phyloP scores from a whole-genome alignment of 2,329 filamentous ascomycete genomes.

The Fusarium pseudocircinatum region DNA sequence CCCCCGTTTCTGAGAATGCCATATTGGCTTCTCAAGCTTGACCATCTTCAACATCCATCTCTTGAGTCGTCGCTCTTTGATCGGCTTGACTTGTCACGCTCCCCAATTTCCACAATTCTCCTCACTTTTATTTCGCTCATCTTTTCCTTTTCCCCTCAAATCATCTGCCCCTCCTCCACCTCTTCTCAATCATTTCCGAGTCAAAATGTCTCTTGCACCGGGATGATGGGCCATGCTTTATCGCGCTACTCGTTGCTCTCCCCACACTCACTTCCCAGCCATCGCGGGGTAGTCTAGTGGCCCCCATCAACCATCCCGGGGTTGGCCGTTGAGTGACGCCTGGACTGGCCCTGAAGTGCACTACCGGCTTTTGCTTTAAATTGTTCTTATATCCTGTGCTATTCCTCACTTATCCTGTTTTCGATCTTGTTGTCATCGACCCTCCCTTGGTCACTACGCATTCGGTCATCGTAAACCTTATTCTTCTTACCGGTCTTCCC shows the following conservation, averaged over 20 bases:
- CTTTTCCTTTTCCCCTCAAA: constrained; percentile 4
- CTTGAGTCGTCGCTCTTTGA: background rate
- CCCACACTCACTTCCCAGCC: constrained; percentile 36
- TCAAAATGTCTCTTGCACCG: constrained; percentile 11
- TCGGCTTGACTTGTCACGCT: background rate
- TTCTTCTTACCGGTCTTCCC: background rate
- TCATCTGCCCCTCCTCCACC: constrained; percentile 12
- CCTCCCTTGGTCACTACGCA: constrained; percentile 3
- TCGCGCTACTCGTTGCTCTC: constrained; percentile 23
- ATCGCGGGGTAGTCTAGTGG: constrained; percentile 38
- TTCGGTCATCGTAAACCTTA: background rate
- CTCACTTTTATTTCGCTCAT: constrained; percentile 1
- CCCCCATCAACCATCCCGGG: constrained; percentile 35
- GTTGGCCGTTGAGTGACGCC: constrained; percentile 37
- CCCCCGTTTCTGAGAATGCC: constrained; percentile 24
- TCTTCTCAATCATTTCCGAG: constrained; percentile 8
- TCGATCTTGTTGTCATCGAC: constrained; percentile 25
- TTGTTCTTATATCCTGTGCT: constrained; percentile 27
- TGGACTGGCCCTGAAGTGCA: background rate
- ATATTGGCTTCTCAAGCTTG: constrained; percentile 16
- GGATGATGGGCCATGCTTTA: background rate
- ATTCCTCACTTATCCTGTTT: constrained; percentile 31
- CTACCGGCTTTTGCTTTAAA: constrained; percentile 18
- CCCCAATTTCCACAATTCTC: background rate
- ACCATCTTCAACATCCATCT: constrained; percentile 1